A percentile compares a stretch with the other conserved stretches of the same genome.
Evolutionary conservation across 1,284 basidiomycete species (phyloP).

Genomic region (Ganoderma leucocontextum): DNA sequence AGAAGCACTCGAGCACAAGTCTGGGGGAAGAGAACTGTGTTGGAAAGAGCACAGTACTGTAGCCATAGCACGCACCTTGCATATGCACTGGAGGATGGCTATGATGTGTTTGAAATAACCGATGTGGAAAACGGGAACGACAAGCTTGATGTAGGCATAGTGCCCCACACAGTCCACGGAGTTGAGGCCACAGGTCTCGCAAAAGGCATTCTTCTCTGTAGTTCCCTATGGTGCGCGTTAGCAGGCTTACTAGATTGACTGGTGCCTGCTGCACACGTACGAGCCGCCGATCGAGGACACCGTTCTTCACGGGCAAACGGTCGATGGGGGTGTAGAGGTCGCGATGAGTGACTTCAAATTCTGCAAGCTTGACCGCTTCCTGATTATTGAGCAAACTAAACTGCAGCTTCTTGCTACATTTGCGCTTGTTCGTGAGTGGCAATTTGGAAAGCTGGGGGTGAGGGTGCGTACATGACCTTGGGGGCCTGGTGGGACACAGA

Average conservation of each 20-base stretch:
- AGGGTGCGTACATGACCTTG: conserved; percentile 85
- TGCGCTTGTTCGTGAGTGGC: background rate
- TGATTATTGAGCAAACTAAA: conserved; percentile 93
- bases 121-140: conserved; percentile 97
- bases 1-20: conserved; percentile 96
- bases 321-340: conserved; percentile 88
- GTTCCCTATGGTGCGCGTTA: conserved; percentile 73
- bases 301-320: conserved; percentile 87
- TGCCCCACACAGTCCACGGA: conserved; percentile 98
- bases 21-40: conserved; percentile 48
- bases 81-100: conserved; percentile 93
- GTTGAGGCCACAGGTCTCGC: conserved; percentile 94
- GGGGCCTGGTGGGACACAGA: conserved; percentile 88
- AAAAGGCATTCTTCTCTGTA: conserved; percentile 91
- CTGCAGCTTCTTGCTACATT: conserved; percentile 87
- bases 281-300: conserved; percentile 89
- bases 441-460: background rate
- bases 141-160: conserved; percentile 96
- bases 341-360: conserved; percentile 92
- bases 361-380: conserved; percentile 92
- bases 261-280: conserved; percentile 55
- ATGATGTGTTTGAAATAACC: conserved; percentile 98
- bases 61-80: conserved; percentile 60
- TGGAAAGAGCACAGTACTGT: background rate
- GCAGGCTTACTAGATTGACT: conserved; percentile 4